phyloP scores from a whole-genome alignment of 2,329 filamentous ascomycete species.

The Diaporthe sp. region DNA sequence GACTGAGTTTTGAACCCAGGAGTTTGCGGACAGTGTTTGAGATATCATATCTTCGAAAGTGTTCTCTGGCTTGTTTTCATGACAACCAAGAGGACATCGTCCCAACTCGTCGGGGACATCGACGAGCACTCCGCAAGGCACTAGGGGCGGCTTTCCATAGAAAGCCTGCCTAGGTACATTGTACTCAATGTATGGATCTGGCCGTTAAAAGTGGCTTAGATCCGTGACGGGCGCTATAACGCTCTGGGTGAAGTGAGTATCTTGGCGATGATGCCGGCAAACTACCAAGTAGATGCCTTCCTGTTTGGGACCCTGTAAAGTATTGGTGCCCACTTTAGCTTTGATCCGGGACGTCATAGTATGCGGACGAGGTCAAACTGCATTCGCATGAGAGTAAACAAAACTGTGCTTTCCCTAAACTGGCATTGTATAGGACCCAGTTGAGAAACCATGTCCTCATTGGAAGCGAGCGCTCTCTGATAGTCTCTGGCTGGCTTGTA shows the following conservation, averaged over 20 bases:
- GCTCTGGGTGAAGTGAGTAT: background rate
- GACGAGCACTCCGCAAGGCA: too few species aligned
- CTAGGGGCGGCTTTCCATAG: background rate
- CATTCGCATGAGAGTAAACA: too few species aligned
- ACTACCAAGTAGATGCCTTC: background rate
- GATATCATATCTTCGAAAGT: too few species aligned
- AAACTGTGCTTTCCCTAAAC: too few species aligned
- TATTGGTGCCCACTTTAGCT: background rate
- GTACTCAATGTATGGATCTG: background rate
- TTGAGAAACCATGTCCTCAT: rapidly evolving
- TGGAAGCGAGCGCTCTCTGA: background rate
- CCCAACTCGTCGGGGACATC: too few species aligned
- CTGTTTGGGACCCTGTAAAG: background rate
- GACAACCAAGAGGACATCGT: too few species aligned
- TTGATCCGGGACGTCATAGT: background rate
- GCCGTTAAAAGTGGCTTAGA: background rate
- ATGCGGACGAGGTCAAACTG: background rate
- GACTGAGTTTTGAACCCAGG: too few species aligned
- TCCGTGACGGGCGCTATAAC: conserved; percentile 5
- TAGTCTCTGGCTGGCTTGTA: background rate
- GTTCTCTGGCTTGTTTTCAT: too few species aligned
- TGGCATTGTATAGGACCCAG: background rate
- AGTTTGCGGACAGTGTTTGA: too few species aligned
- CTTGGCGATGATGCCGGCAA: conserved; percentile 8
- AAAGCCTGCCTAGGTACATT: background rate